These are phyloP conservation scores for Pilatotrama ljubarskyi DNA, from an alignment of 768 basidiomycete genomes.

Conservation along the genomic window DNA sequence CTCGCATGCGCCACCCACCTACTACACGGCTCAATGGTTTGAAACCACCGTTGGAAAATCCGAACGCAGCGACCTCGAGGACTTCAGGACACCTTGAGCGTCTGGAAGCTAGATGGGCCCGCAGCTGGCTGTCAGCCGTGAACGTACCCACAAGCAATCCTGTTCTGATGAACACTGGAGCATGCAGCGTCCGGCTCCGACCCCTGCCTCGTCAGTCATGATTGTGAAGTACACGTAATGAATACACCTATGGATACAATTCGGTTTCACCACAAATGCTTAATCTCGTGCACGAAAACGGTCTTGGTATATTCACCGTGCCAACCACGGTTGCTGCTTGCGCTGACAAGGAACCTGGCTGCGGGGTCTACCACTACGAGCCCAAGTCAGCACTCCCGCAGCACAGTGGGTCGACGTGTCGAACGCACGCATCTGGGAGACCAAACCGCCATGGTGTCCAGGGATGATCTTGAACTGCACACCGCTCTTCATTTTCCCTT, in stretches of 20 bases:
- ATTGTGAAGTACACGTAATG: neutral
- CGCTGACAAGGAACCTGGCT: constrained; percentile 82
- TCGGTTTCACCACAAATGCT: constrained; percentile 32
- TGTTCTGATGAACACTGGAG: too few species aligned
- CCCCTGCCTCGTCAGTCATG: too few species aligned
- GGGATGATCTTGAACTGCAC: constrained; percentile 94
- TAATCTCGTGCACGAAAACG: constrained; percentile 90
- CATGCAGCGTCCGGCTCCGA: too few species aligned
- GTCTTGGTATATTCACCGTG: constrained; percentile 88
- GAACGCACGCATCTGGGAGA: constrained; percentile 88
- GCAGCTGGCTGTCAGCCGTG: too few species aligned
- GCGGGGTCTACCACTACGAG: constrained; percentile 80
- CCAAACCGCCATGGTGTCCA: constrained; percentile 92
- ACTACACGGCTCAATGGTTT: too few species aligned
- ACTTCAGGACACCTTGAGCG: too few species aligned
- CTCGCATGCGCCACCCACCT: too few species aligned
- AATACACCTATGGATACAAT: neutral
- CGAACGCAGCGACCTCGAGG: too few species aligned
- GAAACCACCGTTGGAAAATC: too few species aligned
- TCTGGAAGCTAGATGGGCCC: too few species aligned
- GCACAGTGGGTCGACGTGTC: constrained; percentile 3
- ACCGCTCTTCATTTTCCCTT: constrained; percentile 60
- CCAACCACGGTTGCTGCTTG: constrained; percentile 94
- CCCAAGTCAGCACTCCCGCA: constrained; percentile 6
- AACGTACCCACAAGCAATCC: too few species aligned